phyloP scores from a whole-genome alignment of 2,329 filamentous ascomycete species.

The Aspergillus sp. region DNA sequence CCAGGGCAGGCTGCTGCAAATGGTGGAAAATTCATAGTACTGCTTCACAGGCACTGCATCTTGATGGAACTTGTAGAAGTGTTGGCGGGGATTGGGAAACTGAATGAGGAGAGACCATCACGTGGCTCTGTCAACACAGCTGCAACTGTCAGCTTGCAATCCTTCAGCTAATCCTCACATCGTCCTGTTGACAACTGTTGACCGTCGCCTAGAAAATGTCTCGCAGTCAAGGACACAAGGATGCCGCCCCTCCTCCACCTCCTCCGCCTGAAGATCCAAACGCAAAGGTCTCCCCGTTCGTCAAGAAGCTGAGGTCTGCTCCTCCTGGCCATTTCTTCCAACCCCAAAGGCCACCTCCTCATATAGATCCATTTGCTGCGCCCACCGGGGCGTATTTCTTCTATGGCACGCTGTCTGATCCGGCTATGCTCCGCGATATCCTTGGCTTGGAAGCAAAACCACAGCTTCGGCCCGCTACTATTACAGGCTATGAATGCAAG shows the following conservation, averaged over 20 bases:
- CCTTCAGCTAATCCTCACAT: too few relatives aligned
- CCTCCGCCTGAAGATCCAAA: slow-evolving; percentile 8
- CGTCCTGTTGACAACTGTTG: too few relatives aligned
- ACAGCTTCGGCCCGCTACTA: slow-evolving; percentile 20
- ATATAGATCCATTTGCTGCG: slow-evolving; percentile 7
- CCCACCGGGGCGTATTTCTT: slow-evolving; percentile 35
- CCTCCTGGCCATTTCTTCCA: slow-evolving; percentile 17
- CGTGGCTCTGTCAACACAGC: too few relatives aligned
- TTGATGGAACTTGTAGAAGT: too few relatives aligned
- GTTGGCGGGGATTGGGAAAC: too few relatives aligned
- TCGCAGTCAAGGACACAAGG: background rate
- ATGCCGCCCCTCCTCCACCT: slow-evolving; percentile 6
- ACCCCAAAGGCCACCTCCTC: background rate
- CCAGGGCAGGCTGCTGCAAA: too few relatives aligned
- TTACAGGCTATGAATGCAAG: slow-evolving; percentile 28
- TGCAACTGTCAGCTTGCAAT: too few relatives aligned
- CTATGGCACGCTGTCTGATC: slow-evolving; percentile 38
- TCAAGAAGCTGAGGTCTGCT: slow-evolving; percentile 13
- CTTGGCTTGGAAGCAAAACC: slow-evolving; percentile 20
- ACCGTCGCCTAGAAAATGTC: background rate
- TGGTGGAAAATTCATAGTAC: too few relatives aligned
- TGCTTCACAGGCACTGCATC: too few relatives aligned
- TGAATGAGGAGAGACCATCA: too few relatives aligned
- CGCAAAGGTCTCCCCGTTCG: slow-evolving; percentile 16
- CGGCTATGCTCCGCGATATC: slow-evolving; percentile 25